phyloP scores from a whole-genome alignment of 2,329 filamentous ascomycete genomes.

The Hypoxylon sp. region DNA sequence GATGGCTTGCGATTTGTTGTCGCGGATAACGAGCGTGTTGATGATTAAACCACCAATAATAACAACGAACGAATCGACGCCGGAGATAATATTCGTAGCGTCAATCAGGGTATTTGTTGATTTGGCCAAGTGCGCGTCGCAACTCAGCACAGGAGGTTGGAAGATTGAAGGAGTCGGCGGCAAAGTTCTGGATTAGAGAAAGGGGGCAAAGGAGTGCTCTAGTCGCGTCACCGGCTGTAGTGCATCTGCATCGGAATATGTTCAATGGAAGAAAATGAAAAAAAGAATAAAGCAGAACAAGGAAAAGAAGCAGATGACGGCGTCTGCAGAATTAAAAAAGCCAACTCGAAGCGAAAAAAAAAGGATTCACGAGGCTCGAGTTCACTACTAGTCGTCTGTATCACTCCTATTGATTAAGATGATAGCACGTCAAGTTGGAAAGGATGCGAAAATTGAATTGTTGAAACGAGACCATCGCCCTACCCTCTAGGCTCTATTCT shows the following conservation, averaged over 20 bases:
- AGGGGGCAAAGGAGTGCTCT: constrained; percentile 40
- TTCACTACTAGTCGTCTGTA: constrained; percentile 49
- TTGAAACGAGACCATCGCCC: constrained; percentile 40
- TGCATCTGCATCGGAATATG: constrained; percentile 49
- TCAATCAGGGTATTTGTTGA: constrained; percentile 26
- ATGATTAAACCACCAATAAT: constrained; percentile 26
- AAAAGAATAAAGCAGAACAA: constrained; percentile 23
- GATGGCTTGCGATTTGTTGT: constrained; percentile 37
- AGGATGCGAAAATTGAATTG: constrained; percentile 43
- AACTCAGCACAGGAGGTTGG: constrained; percentile 26
- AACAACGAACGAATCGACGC: constrained; percentile 17
- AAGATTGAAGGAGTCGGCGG: constrained; percentile 25
- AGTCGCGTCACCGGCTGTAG: constrained; percentile 48
- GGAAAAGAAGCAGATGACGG: constrained; percentile 35
- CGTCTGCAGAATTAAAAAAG: constrained; percentile 41
- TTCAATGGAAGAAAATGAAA: constrained; percentile 40
- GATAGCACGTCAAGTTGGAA: constrained; percentile 33
- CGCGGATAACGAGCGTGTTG: constrained; percentile 46
- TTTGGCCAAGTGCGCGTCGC: constrained; percentile 30
- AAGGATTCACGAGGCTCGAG: constrained; percentile 44
- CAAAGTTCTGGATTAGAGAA: constrained; percentile 30
- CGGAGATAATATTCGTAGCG: constrained; percentile 15
- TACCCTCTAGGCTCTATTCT: constrained; percentile 6
- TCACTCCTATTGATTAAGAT: constrained; percentile 40
- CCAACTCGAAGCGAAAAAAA: constrained; percentile 39